Evolutionary conservation across 495 filamentous ascomycete genomes (phyloP).

Genomic region (Neurospora sublineolata): DNA sequence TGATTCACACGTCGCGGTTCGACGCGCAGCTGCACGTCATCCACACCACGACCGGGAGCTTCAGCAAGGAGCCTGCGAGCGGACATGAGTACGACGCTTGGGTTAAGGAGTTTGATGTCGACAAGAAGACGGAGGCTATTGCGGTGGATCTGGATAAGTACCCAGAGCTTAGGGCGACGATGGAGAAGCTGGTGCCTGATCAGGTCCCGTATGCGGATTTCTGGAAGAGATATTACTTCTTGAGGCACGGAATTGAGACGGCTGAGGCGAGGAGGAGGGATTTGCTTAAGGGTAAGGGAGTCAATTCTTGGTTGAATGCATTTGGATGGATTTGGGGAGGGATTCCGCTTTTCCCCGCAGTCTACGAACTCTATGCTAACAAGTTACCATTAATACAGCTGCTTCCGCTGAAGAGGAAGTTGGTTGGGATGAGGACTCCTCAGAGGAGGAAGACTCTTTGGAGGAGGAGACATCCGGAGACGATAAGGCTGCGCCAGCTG

Average conservation of each 20-base stretch:
- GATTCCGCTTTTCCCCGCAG: not conserved
- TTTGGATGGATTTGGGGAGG: not conserved
- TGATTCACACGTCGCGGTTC: slow-evolving; percentile 86
- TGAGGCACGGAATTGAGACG: slow-evolving; percentile 87
- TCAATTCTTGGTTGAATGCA: not conserved
- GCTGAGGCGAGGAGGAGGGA: slow-evolving; percentile 86
- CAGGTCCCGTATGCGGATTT: slow-evolving; percentile 78
- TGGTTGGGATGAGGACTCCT: slow-evolving; percentile 62
- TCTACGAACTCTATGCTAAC: slow-evolving; percentile 18
- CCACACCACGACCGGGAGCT: slow-evolving; percentile 74
- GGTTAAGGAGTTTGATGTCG: slow-evolving; percentile 64
- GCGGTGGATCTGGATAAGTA: slow-evolving; percentile 75
- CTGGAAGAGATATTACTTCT: slow-evolving; percentile 94
- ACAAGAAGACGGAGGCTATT: slow-evolving; percentile 77
- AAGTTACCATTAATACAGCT: slow-evolving; percentile 30
- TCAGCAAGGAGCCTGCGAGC: slow-evolving; percentile 61
- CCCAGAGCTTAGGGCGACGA: slow-evolving; percentile 73
- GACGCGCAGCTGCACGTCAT: slow-evolving; percentile 94
- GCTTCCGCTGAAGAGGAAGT: slow-evolving; percentile 63
- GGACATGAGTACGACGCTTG: slow-evolving; percentile 66
- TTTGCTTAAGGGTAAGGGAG: slow-evolving; percentile 69
- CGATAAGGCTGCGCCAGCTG: slow-evolving; percentile 15
- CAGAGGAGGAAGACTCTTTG: slow-evolving; percentile 11
- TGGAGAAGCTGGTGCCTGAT: slow-evolving; percentile 94
- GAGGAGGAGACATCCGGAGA: slow-evolving; percentile 18